Evolutionary conservation across 2,329 filamentous ascomycete genomes (phyloP), one percentile per base, ranked within the genome.

Genomic region (Curvularia hawaiiensis): DNA sequence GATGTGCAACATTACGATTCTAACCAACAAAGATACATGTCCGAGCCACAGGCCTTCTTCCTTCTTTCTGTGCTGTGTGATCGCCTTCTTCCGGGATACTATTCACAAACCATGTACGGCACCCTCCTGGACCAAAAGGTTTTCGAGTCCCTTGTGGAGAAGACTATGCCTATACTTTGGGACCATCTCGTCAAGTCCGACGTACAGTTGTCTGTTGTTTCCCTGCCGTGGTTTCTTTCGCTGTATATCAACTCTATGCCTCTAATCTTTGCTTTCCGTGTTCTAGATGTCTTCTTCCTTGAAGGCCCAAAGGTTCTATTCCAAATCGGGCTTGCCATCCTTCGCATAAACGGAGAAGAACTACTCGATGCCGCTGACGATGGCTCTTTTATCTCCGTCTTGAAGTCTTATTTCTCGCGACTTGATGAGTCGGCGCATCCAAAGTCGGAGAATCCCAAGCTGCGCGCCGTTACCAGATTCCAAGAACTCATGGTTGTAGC

Each of bases 211-310:
- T 98, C 95, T 0, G 95, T 99, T 33, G 95, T 98, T 16, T 98
- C 94, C 10, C 83, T 99, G 43, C 95, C 95, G 3, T 99, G 95
- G 95, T 99, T 99, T 75, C 83, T 99, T 54, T 98, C 94, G 5
- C 83, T 99, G 18, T 99, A 98, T 78, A 96, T 99, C 82, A 99
- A 99, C 83, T 98, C 94, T 1, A 99, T 99, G 95, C 95, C 95
- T 4, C 83, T 99, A 16, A 92, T 98, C 1, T 99, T 98, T 77
- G 95, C 95, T 45, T 99, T 98, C 77, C 86, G 95, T 54, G 95
- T 99, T 48, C 79, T 99, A 61, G 95, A 99, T 70, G 94, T 99
- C 49, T 99, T 99, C 81, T 99, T 99, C 78, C 86, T 99, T 40
- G 95, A 99, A 77, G 95, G 95, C 0, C 94, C 95, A 16, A 98